Evolutionary conservation across 106 monocot genomes (phyloP).

Genomic region (Acanthochlamys bracteata): DNA sequence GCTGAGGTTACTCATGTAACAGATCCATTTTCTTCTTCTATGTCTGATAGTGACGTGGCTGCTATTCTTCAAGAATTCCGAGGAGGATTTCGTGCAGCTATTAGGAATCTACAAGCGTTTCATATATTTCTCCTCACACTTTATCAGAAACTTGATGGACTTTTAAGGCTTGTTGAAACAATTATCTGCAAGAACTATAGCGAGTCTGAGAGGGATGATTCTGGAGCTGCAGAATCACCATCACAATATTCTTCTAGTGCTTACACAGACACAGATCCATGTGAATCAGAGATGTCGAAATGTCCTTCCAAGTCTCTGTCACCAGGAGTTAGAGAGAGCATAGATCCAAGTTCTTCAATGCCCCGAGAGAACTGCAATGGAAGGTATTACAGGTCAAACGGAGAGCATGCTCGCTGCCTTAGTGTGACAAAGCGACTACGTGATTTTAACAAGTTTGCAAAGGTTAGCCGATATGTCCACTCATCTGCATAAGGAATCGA

Average conservation of each 20-base stretch:
- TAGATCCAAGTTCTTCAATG: conserved; percentile 44
- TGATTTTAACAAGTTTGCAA: conserved; percentile 64
- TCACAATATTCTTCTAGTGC: conserved; percentile 14
- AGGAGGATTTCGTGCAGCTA: conserved; percentile 70
- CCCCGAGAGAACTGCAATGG: conserved; percentile 57
- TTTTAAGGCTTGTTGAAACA: conserved; percentile 44
- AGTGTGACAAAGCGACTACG: conserved; percentile 84
- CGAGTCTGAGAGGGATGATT: conserved; percentile 73
- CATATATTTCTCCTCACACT: conserved; percentile 73
- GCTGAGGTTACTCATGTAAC: conserved; percentile 17
- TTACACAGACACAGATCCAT: conserved; percentile 17
- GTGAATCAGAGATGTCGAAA: conserved; percentile 37
- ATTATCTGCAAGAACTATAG: conserved; percentile 51
- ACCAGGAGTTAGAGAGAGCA: conserved; percentile 34
- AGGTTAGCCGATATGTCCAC: conserved; percentile 36
- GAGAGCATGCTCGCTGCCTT: conserved; percentile 30
- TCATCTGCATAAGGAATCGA: no score
- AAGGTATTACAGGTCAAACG: conserved; percentile 47
- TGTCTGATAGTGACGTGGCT: conserved; percentile 28
- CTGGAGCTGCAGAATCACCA: conserved; percentile 23
- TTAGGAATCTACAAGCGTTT: conserved; percentile 71
- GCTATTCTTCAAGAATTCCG: conserved; percentile 61
- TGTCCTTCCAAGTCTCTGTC: conserved; percentile 25
- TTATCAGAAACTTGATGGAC: conserved; percentile 81
- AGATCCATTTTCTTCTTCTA: conserved; percentile 17